Evolutionary conservation across 2,329 filamentous ascomycete genomes (phyloP), one percentile per base, ranked within the genome.

Genomic region (Venturia nashicola): DNA sequence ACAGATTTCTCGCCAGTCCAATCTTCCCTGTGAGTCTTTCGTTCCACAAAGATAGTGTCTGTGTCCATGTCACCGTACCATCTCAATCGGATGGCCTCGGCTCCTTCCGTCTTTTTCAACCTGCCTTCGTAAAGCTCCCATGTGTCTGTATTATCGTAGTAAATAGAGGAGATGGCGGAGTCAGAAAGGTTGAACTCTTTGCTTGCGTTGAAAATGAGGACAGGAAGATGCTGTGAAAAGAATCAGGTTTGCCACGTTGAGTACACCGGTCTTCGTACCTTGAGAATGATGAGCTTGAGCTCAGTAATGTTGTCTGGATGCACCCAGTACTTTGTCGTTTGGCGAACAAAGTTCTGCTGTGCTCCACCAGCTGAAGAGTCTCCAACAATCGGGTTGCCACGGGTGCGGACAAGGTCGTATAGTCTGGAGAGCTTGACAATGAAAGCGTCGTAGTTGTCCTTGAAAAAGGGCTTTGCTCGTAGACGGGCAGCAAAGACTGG

Each of bases 321-420:
- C 57, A 99, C 94, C 94, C 94, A 99, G 79, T 99, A 99, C 76
- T 99, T 99, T 40, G 94, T 99, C 0, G 94, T 99, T 73, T 97
- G 90, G 65, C 94, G 89, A 67, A 99, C 86, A 72, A 99, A 99
- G 80, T 89, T 97, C 72, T 92, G 93, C 76, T 99, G 94, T 67
- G 83, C 85, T 64, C 93, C 94, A 70, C 94, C 94, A 18, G 94
- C 94, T 8, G 92, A 81, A 69, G 91, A 90, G 75, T 99, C 94
- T 65, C 94, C 94, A 77, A 91, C 92, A 71, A 91, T 86, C 0
- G 94, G 94, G 73, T 95, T 93, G 65, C 94, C 94, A 69, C 93
- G 85, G 2, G 93, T 99, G 64, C 94, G 86, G 18, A 97, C 94
- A 51, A 95, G 82, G 74, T 99, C 93, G 79, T 97, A 99, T 64